phyloP scores from a whole-genome alignment of 176 grass and related monocot species.

The Calamus simplicifolius region DNA sequence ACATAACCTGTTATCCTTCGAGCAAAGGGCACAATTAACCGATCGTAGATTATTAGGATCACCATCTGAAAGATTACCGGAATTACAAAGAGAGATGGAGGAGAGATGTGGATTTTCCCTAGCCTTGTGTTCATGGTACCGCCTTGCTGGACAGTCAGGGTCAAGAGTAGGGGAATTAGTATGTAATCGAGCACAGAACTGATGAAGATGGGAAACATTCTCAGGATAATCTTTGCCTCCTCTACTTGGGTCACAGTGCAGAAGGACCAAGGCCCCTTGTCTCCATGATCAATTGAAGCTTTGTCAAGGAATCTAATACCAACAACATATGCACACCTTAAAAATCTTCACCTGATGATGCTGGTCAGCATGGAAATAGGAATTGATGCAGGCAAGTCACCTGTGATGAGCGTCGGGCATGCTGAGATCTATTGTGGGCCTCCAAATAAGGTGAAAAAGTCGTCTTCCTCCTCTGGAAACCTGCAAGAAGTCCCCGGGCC shows the following conservation, averaged over 20 bases:
- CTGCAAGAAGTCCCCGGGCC: too few relatives aligned
- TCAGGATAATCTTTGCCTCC: constrained; percentile 28
- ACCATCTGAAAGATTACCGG: constrained; percentile 50
- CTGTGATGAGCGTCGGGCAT: too few relatives aligned
- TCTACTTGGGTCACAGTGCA: constrained; percentile 65
- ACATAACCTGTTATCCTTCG: constrained; percentile 26
- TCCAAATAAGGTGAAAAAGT: too few relatives aligned
- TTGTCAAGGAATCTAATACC: constrained; percentile 51
- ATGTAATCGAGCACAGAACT: constrained; percentile 39
- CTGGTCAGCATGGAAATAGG: too few relatives aligned
- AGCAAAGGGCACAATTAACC: constrained; percentile 14
- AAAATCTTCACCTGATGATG: too few relatives aligned
- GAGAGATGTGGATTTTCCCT: constrained; percentile 24
- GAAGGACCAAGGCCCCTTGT: constrained; percentile 30
- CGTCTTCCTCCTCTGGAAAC: too few relatives aligned
- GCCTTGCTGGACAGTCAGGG: constrained; percentile 51
- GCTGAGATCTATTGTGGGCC: too few relatives aligned
- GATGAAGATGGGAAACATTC: constrained; percentile 43
- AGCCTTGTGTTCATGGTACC: constrained; percentile 42
- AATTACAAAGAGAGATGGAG: constrained; percentile 58
- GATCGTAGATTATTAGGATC: constrained; percentile 35
- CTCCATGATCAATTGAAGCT: constrained; percentile 39
- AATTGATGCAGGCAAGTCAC: too few relatives aligned
- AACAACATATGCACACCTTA: too few relatives aligned
- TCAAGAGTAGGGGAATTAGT: constrained; percentile 44